A percentile compares a stretch with the other conserved stretches of the same genome.
phyloP scores from a whole-genome alignment of 2,329 filamentous ascomycete species.

The Rhinocladiella mackenziei region DNA sequence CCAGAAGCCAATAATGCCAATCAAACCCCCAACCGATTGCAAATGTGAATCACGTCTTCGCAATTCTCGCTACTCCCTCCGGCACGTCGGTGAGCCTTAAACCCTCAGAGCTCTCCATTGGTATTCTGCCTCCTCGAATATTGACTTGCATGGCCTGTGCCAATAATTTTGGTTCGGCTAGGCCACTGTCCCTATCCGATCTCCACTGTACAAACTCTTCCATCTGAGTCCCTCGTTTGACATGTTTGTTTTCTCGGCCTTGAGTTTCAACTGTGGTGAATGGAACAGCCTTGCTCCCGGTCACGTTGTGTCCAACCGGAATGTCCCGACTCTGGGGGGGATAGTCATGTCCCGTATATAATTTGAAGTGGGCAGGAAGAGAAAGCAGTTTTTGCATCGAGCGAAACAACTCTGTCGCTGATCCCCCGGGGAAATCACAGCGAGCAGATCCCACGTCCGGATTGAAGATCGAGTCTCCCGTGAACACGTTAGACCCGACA shows the following conservation, averaged over 20 bases:
- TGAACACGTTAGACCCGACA: slow-evolving; percentile 53
- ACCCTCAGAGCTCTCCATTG: too few species aligned
- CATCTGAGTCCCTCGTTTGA: slow-evolving; percentile 29
- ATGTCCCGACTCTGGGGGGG: slow-evolving; percentile 37
- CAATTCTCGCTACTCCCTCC: too few species aligned
- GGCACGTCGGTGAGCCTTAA: too few species aligned
- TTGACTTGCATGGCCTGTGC: slow-evolving; percentile 41
- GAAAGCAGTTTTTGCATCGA: slow-evolving; percentile 45
- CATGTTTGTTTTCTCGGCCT: slow-evolving; percentile 35
- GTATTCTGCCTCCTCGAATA: slow-evolving; percentile 38
- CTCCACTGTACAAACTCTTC: slow-evolving; percentile 36
- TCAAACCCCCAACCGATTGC: too few species aligned
- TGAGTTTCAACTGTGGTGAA: slow-evolving; percentile 38
- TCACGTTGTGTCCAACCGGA: slow-evolving; percentile 30
- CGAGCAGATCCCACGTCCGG: slow-evolving; percentile 51
- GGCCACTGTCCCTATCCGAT: slow-evolving; percentile 31
- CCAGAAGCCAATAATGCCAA: too few species aligned
- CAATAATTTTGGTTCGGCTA: slow-evolving; percentile 36
- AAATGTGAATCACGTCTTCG: too few species aligned
- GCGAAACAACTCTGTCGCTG: slow-evolving; percentile 42
- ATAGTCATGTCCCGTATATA: slow-evolving; percentile 56
- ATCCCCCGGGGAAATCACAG: slow-evolving; percentile 55
- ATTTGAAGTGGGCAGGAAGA: slow-evolving; percentile 43
- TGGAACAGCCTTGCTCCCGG: too few species aligned
- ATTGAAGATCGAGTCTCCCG: slow-evolving; percentile 53